These are phyloP conservation scores for Agrocybe chaxingu DNA, from an alignment of 768 basidiomycete genomes.

Conservation along the genomic window DNA sequence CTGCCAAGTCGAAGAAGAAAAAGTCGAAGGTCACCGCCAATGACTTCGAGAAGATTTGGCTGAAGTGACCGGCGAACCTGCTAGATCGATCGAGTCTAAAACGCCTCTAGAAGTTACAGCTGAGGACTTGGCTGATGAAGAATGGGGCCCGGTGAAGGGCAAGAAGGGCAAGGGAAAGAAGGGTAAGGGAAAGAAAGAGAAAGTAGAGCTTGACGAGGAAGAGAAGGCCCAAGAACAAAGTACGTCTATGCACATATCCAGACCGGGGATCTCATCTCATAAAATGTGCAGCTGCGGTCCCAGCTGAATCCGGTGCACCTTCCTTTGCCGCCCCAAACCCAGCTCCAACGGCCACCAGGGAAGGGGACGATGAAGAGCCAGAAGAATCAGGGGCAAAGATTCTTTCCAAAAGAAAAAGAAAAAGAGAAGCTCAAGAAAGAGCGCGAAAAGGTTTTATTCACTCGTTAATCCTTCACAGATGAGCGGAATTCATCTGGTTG, in stretches of 20 bases:
- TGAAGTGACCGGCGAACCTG: conserved; percentile 13
- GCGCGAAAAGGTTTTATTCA: conserved; percentile 73
- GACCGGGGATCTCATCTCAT: not conserved
- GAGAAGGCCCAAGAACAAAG: conserved; percentile 15
- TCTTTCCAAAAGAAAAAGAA: conserved; percentile 91
- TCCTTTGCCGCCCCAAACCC: conserved; percentile 18
- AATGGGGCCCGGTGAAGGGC: conserved; percentile 61
- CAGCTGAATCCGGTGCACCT: conserved; percentile 19
- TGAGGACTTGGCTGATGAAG: conserved; percentile 74
- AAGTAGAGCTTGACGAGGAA: conserved; percentile 33
- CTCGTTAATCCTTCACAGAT: conserved; percentile 4
- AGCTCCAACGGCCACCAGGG: conserved; percentile 23
- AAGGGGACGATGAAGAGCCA: conserved; percentile 44
- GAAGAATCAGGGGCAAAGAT: conserved; percentile 62
- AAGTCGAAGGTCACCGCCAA: conserved; percentile 37
- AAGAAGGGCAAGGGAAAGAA: conserved; percentile 60
- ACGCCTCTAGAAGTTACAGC: conserved; percentile 52
- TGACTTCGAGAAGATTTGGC: conserved; percentile 26
- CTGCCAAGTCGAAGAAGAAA: conserved; percentile 56
- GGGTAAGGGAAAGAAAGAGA: conserved; percentile 35
- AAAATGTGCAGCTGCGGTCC: conserved; percentile 12
- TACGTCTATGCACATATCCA: conserved; percentile 4
- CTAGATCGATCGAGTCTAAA: conserved; percentile 28
- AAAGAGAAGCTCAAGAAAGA: conserved; percentile 98
- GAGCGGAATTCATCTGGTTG: conserved; percentile 6